phyloP scores from a whole-genome alignment of 495 filamentous ascomycete genomes.

The Xylaria scruposa region DNA sequence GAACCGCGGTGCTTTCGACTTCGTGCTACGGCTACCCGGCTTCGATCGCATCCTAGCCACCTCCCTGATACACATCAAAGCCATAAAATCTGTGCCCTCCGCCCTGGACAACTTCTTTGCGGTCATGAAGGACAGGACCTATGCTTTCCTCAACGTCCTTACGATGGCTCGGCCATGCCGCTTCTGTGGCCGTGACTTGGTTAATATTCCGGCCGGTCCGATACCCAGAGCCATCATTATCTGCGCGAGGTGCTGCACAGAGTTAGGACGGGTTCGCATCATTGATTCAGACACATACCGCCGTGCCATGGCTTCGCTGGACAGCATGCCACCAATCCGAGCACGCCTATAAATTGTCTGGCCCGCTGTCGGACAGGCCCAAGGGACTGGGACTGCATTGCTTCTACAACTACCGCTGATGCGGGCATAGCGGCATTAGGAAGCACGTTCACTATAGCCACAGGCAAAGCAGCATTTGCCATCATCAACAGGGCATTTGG shows the following conservation, averaged over 20 bases:
- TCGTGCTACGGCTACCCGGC: slow-evolving; percentile 16
- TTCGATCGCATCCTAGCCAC: slow-evolving; percentile 25
- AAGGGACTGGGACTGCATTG: too few species aligned
- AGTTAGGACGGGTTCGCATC: not conserved
- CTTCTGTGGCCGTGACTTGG: not conserved
- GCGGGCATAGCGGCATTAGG: too few species aligned
- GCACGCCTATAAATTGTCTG: not conserved
- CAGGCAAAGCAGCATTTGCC: too few species aligned
- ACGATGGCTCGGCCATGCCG: not conserved
- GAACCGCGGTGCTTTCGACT: slow-evolving; percentile 26
- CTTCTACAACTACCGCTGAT: too few species aligned
- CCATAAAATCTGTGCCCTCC: not conserved
- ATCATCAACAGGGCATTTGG: too few species aligned
- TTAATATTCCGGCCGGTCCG: not conserved
- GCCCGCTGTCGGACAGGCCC: too few species aligned
- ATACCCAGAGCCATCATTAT: not conserved
- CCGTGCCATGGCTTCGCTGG: not conserved
- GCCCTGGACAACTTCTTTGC: not conserved
- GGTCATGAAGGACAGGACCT: not conserved
- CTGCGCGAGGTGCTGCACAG: not conserved
- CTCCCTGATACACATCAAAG: slow-evolving; percentile 24
- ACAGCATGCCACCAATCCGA: not conserved
- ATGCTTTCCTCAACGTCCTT: not conserved
- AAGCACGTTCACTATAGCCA: too few species aligned
- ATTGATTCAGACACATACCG: not conserved